These are phyloP conservation scores for Zizania latifolia DNA, from an alignment of 176 grass and related monocot genomes.

Conservation along the genomic window DNA sequence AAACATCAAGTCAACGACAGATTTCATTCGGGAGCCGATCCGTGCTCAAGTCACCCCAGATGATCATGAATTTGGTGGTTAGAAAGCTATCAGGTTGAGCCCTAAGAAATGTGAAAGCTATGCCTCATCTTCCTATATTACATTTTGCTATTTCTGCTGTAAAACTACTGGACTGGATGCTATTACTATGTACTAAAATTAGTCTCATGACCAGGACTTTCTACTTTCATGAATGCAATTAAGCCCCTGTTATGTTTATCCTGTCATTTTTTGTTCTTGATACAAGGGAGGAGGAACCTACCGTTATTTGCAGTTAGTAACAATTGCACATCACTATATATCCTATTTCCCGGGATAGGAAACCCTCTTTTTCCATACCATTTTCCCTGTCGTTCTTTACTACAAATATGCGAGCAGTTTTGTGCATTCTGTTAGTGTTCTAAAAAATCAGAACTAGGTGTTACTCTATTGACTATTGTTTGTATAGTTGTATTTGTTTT, in stretches of 20 bases:
- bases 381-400: background rate
- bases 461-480: no score
- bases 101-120: background rate
- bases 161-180: constrained; percentile 25
- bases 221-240: constrained; percentile 18
- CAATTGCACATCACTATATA: background rate
- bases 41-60: constrained; percentile 31
- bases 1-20: background rate
- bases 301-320: constrained; percentile 36
- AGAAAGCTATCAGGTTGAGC: background rate
- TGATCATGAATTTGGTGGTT: constrained; percentile 15
- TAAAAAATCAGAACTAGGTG: no score
- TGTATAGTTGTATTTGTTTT: no score
- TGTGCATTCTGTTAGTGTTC: no score
- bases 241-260: background rate
- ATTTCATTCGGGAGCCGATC: constrained; percentile 1
- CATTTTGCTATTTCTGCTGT: constrained; percentile 38
- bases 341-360: background rate
- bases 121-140: background rate
- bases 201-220: constrained; percentile 27
- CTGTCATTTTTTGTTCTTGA: constrained; percentile 18
- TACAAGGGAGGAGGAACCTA: background rate
- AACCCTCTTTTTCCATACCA: background rate
- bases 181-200: constrained; percentile 31
- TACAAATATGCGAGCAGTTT: background rate